Percentiles rank a stretch among this genome's conserved stretches.
Conservation (phyloP, 148 eudicot species). For the Rheum nobile region DNA sequence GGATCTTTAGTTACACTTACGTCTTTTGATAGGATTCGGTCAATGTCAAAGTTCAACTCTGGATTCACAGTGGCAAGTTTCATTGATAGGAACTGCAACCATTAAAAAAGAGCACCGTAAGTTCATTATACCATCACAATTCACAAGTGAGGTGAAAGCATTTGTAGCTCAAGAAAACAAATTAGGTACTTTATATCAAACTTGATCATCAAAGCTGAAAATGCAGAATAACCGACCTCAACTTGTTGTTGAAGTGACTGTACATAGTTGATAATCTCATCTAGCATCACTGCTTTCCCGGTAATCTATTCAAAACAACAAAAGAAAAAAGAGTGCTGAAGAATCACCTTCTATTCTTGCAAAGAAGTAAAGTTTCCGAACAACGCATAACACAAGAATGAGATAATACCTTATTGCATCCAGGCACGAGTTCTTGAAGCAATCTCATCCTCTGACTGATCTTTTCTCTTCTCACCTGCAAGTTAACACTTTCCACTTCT, state of each 20-base stretch:
- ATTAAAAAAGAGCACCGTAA: neutral
- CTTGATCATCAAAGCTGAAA: neutral
- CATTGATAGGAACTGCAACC: conserved; percentile 82
- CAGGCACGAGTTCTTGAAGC: conserved; percentile 96
- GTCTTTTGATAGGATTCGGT: conserved; percentile 69
- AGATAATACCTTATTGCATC: conserved; percentile 71
- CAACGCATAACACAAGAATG: neutral
- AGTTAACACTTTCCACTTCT: neutral
- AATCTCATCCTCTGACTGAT: conserved; percentile 91
- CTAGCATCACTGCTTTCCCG: conserved; percentile 94
- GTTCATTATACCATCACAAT: neutral
- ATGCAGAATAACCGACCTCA: conserved; percentile 42
- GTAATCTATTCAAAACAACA: conserved; percentile 43
- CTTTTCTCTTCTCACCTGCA: conserved; percentile 82
- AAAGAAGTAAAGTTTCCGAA: neutral
- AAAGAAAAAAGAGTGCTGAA: neutral
- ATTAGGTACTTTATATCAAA: neutral
- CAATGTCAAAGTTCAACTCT: conserved; percentile 62
- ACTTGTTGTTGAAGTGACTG: conserved; percentile 94
- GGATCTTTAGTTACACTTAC: conserved; percentile 26
- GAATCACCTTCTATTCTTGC: neutral
- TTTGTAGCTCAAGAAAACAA: neutral
- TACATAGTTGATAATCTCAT: conserved; percentile 90
- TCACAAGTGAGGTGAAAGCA: neutral
- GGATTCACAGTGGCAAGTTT: conserved; percentile 94